Conservation (phyloP, 805 yeast species). For the Schizosaccharomyces octosporus region DNA sequence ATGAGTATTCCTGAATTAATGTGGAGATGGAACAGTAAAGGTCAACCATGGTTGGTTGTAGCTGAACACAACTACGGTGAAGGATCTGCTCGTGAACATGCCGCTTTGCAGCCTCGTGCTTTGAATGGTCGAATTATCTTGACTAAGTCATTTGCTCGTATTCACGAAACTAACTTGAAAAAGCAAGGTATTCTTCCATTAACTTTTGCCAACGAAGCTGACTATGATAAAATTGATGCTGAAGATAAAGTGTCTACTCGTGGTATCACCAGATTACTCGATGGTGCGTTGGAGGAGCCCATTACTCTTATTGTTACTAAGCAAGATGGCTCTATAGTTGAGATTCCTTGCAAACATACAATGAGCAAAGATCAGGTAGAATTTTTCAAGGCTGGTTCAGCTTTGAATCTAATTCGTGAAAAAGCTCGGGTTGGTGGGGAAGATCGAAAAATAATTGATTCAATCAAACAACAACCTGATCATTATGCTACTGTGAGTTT, state of each 20-base stretch:
- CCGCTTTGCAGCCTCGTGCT: slow-evolving; percentile 98
- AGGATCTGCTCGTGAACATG: slow-evolving; percentile 99
- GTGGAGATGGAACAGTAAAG: slow-evolving; percentile 77
- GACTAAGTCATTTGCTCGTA: slow-evolving; percentile 94
- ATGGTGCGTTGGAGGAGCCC: slow-evolving; percentile 32
- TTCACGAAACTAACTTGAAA: slow-evolving; percentile 98
- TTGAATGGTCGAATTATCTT: slow-evolving; percentile 95
- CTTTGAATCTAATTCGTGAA: slow-evolving; percentile 72
- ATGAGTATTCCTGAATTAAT: slow-evolving; percentile 92
- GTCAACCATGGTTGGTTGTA: slow-evolving; percentile 85
- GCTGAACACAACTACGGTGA: slow-evolving; percentile 99
- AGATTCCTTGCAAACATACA: slow-evolving; percentile 66
- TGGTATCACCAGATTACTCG: slow-evolving; percentile 60
- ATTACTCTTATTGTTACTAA: slow-evolving; percentile 51
- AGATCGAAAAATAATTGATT: background rate
- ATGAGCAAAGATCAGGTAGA: slow-evolving; percentile 89
- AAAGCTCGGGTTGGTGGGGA: background rate
- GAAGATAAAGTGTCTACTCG: slow-evolving; percentile 70
- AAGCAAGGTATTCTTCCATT: slow-evolving; percentile 96
- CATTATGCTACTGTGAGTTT: slow-evolving; percentile 64
- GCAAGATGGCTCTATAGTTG: slow-evolving; percentile 39
- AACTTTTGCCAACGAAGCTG: slow-evolving; percentile 71
- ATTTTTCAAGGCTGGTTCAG: slow-evolving; percentile 92
- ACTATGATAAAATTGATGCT: slow-evolving; percentile 81
- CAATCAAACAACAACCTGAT: slow-evolving; percentile 1